Base-by-base conservation (phyloP, 306 rosid genomes). In the Trifolium fragiferum region DNA sequence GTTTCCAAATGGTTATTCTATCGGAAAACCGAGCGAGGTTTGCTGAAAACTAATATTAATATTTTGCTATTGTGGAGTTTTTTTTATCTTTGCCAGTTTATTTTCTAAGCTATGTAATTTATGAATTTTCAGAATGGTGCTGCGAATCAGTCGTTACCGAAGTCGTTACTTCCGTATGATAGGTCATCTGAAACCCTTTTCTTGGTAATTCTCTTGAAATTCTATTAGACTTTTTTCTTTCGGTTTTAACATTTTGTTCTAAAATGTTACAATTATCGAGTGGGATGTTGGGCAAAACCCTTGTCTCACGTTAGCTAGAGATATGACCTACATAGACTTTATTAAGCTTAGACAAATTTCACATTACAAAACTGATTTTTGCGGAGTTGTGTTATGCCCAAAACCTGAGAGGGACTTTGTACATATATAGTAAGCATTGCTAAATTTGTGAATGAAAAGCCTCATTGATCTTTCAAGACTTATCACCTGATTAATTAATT, bases 111-210 rank as follows among this genome's bases (percentile, higher is more conserved):
- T 67, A 6, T 58, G 14, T 80, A 6, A 16, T 69, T 54, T 82
- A 49, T 81, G 59, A 55, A 74, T 81, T 74, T 87, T 59, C 90
- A 95, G 99, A 90, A 84, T 76, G 97, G 78, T 53, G 82, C 69
- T 16, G 58, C 81, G 2, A 80, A 82, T 76, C 92, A 83, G 49
- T 57, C 80, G 16, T 81, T 78, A 72, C 89, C 86, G 2, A 95
- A 95, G 90, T 73, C 82, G 82, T 82, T 94, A 73, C 98, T 86
- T 78, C 99, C 98, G 20, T 95, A 95, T 84, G 99, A 90, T 77
- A 86, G 96, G 84, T 78, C 89, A 10, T 90, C 98, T 21, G 99
- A 95, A 84, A 87, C 86, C 76, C 86, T 95, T 69, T 90, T 95
- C 83, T 82, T 86, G 78, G 99, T 92, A 87, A 87, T 84, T 82